These are phyloP conservation scores for Macrolepiota albuminosa DNA, from an alignment of 768 basidiomycete species.

Conservation along the genomic window DNA sequence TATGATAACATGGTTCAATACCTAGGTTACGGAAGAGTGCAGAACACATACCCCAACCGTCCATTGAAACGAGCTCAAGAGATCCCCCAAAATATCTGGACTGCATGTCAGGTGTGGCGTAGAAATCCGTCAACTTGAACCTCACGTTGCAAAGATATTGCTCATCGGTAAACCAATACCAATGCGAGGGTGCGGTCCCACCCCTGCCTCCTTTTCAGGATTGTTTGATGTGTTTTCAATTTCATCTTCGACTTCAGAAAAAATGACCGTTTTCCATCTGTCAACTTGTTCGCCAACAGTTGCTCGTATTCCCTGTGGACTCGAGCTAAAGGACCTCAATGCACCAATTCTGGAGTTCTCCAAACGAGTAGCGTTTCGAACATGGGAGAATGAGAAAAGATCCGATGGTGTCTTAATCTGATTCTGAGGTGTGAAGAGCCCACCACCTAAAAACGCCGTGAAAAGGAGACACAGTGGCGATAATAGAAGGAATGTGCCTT, in stretches of 20 bases:
- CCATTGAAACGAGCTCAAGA: constrained; percentile 70
- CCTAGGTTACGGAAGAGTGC: background rate
- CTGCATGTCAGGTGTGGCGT: background rate
- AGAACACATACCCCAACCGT: constrained; percentile 69
- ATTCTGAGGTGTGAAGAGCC: constrained; percentile 46
- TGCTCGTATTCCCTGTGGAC: constrained; percentile 60
- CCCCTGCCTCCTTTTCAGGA: constrained; percentile 39
- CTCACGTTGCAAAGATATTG: constrained; percentile 79
- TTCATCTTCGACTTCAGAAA: constrained; percentile 17
- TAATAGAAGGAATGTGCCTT: constrained; percentile 43
- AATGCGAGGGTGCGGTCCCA: constrained; percentile 56
- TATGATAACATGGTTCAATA: constrained; percentile 21
- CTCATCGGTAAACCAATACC: constrained; percentile 88
- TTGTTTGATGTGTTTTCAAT: constrained; percentile 22
- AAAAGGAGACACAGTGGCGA: background rate
- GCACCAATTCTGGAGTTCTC: constrained; percentile 64
- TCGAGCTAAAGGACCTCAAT: constrained; percentile 56
- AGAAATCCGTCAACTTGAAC: background rate
- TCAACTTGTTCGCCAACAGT: constrained; percentile 79
- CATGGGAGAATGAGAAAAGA: constrained; percentile 86
- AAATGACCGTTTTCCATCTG: constrained; percentile 32
- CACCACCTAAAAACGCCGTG: constrained; percentile 52
- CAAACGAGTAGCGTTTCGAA: constrained; percentile 69
- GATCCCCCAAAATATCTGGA: constrained; percentile 80
- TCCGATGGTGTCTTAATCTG: constrained; percentile 62